Conservation (phyloP, 2,329 filamentous ascomycete species). For the Elsinoe ampelina region DNA sequence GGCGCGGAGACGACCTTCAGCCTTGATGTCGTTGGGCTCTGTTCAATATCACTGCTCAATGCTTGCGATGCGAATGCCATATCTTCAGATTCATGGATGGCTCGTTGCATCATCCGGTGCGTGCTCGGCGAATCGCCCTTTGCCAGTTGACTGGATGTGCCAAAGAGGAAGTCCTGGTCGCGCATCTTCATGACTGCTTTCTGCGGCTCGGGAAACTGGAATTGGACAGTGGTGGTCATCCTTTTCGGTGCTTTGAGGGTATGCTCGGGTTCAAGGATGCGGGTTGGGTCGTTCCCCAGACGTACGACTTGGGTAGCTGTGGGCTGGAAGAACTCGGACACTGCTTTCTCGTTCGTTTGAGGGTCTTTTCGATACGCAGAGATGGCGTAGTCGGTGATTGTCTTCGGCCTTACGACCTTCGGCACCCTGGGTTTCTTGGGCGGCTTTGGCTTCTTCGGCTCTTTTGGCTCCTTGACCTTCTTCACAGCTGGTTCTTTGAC, state of each 20-base stretch:
- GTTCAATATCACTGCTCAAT: slow-evolving; percentile 2
- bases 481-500: neutral
- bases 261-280: slow-evolving; percentile 13
- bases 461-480: slow-evolving; percentile 15
- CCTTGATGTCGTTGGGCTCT: slow-evolving; percentile 10
- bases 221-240: slow-evolving; percentile 17
- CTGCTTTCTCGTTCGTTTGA: slow-evolving; percentile 18
- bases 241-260: slow-evolving; percentile 29
- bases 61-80: slow-evolving; percentile 29
- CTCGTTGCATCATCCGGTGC: slow-evolving; percentile 52
- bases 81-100: slow-evolving; percentile 49
- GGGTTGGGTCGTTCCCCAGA: neutral
- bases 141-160: slow-evolving; percentile 74
- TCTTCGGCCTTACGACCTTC: slow-evolving; percentile 47
- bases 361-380: slow-evolving; percentile 50
- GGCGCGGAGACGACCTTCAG: slow-evolving; percentile 21
- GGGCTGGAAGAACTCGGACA: slow-evolving; percentile 39
- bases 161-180: slow-evolving; percentile 71
- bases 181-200: slow-evolving; percentile 54
- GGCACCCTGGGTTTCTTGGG: slow-evolving; percentile 33
- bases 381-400: slow-evolving; percentile 69
- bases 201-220: slow-evolving; percentile 15
- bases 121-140: slow-evolving; percentile 61
- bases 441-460: slow-evolving; percentile 21
- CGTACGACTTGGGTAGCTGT: slow-evolving; percentile 12